Evolutionary conservation across 352 stramenopile genomes (phyloP).

Genomic region (Phytophthora vignae): DNA sequence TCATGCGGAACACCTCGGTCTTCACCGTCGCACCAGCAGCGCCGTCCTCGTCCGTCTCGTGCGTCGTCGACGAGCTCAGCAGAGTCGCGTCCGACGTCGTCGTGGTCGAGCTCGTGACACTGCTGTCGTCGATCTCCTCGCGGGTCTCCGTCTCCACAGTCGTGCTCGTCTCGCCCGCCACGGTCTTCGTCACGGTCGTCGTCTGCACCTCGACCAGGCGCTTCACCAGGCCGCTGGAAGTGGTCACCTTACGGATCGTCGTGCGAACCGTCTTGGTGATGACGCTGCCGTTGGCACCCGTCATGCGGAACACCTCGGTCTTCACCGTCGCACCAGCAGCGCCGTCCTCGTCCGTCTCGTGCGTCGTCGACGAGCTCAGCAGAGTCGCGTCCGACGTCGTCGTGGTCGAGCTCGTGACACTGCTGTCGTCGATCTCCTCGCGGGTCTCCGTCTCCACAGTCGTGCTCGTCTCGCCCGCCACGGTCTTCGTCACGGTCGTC

Average conservation of each 20-base stretch:
- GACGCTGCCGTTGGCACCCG: slow-evolving; percentile 25
- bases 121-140: too few species aligned
- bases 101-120: too few species aligned
- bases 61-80: too few species aligned
- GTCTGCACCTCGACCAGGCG: slow-evolving; percentile 35
- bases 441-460: slow-evolving; percentile 24
- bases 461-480: slow-evolving; percentile 23
- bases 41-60: too few species aligned
- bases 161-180: slow-evolving; percentile 29
- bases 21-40: too few species aligned
- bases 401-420: slow-evolving; percentile 6
- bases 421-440: slow-evolving; percentile 26
- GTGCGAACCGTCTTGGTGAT: slow-evolving; percentile 44
- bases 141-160: slow-evolving; percentile 26
- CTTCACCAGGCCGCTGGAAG: slow-evolving; percentile 29
- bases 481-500: slow-evolving; percentile 22
- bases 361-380: slow-evolving; percentile 25
- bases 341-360: slow-evolving; percentile 32
- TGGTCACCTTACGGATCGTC: slow-evolving; percentile 32
- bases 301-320: slow-evolving; percentile 37
- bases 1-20: too few species aligned
- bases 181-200: slow-evolving; percentile 36
- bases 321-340: slow-evolving; percentile 27
- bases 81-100: too few species aligned
- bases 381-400: slow-evolving; percentile 24